Conservation (phyloP, 495 filamentous ascomycete genomes). For the Talaromyces proteolyticus region DNA sequence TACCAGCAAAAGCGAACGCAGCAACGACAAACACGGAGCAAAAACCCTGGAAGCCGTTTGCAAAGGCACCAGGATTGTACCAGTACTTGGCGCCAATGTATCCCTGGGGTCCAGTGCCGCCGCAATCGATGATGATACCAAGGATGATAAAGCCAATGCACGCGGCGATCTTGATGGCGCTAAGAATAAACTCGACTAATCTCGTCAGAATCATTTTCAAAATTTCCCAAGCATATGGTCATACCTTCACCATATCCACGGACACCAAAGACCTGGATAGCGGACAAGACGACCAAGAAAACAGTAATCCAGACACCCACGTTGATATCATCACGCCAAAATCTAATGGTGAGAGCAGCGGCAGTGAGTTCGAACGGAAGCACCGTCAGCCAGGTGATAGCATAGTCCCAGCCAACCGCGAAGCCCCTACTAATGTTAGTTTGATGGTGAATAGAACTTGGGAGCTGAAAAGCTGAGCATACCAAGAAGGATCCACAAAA, state of each 20-base stretch:
- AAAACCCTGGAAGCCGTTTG: constrained; percentile 56
- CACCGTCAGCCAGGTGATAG: constrained; percentile 27
- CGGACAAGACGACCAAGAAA: constrained; percentile 23
- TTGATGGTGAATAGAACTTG: background rate
- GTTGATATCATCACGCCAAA: constrained; percentile 34
- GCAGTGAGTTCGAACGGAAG: constrained; percentile 33
- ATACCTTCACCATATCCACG: constrained; percentile 36
- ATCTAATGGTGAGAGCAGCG: constrained; percentile 47
- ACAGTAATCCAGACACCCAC: constrained; percentile 31
- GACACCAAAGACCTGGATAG: constrained; percentile 30
- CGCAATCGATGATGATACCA: constrained; percentile 27
- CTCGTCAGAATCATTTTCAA: background rate
- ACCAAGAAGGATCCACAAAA: constrained; percentile 35
- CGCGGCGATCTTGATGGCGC: constrained; percentile 33
- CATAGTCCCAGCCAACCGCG: constrained; percentile 39
- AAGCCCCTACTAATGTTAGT: constrained; percentile 20
- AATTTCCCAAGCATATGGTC: constrained; percentile 2
- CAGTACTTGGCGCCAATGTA: constrained; percentile 60
- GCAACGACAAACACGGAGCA: constrained; percentile 59
- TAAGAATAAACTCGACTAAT: constrained; percentile 32
- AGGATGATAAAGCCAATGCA: constrained; percentile 31
- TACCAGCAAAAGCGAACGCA: constrained; percentile 57
- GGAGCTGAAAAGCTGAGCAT: too few species aligned
- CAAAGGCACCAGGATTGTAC: constrained; percentile 57
- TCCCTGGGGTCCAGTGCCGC: constrained; percentile 44